Evolutionary conservation across 31 red algal species (phyloP), one percentile per base, ranked within the genome.

Genomic region (Endocladia muricata): DNA sequence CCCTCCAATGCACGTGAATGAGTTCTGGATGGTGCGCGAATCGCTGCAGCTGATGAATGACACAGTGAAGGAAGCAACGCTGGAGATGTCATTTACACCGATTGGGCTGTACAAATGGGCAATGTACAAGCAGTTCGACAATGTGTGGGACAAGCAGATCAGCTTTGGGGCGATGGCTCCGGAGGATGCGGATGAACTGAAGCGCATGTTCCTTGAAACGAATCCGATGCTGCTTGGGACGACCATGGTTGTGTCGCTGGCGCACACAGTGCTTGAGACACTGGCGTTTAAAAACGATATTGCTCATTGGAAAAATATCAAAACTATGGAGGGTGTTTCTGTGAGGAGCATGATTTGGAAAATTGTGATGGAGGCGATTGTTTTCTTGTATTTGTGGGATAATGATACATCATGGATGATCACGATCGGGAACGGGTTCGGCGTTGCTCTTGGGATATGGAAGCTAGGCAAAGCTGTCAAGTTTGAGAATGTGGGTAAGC

Each of bases 401-500:
- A 97, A 92, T 34, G 94, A 97, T 41, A 97, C 94, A 34, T 92
- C 88, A 25, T 92, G 81, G 81, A 97, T 97, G 94, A 89, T 97
- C 31, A 67, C 80, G 43, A 59, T 92, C 48, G 80, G 88, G 3
- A 83, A 84, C 30, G 78, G 69, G n/a, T 48, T 97, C 23, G 89
- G 89, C 37, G n/a, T 92, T 35, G 83, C 37, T 30, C 69, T 97
- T 21, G 83, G 73, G 60, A 26, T 92, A 40, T 97, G 94, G 94
- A 97, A 97, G 61, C 47, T 97, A 47, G 37, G 84, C 19, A 97
- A 97, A 68, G 94, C 94, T 17, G 88, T 97, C 11, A 86, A 88
- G 31, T 71, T 97, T 67, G 90, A 96, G 32, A 79, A 73, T 13
- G 87, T 91, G 62, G 93, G 93, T 0, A 76, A 70, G 52, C 38